A percentile compares a stretch with the other conserved stretches of the same genome.
Evolutionary conservation across 78 protist genomes (phyloP).

Genomic region (Chrysochromulina parva): DNA sequence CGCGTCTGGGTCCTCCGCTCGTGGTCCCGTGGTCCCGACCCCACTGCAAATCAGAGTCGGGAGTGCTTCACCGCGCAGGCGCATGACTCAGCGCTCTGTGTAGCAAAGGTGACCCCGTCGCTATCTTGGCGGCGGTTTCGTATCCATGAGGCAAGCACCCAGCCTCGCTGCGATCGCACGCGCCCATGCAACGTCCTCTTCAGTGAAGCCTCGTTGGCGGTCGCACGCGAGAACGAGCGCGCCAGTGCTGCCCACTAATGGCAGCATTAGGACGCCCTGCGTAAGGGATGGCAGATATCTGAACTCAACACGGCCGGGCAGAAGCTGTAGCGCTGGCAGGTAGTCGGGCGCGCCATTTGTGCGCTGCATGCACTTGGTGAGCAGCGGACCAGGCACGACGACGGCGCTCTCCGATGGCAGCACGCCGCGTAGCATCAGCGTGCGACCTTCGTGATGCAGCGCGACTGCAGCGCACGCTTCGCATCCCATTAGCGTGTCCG

Average conservation of each 20-base stretch:
- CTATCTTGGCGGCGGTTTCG: too few relatives aligned
- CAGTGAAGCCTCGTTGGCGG: neutral
- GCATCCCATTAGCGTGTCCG: neutral
- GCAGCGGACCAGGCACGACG: neutral
- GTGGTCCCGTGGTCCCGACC: too few relatives aligned
- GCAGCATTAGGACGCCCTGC: neutral
- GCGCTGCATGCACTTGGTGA: neutral
- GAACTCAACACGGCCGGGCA: constrained; percentile 1
- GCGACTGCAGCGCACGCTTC: neutral
- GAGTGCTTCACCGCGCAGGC: too few relatives aligned
- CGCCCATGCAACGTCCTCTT: neutral
- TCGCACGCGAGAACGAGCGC: neutral
- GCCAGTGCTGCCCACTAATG: neutral
- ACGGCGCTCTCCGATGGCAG: neutral
- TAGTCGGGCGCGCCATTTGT: neutral
- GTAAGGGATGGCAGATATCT: neutral
- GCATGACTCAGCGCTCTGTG: too few relatives aligned
- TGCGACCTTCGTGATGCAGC: neutral
- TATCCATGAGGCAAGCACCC: too few relatives aligned
- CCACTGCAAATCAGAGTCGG: too few relatives aligned
- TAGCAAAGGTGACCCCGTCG: too few relatives aligned
- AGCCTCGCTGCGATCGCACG: neutral
- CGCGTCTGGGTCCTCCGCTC: too few relatives aligned
- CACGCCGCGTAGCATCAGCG: neutral
- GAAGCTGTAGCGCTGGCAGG: neutral